These are phyloP conservation scores for Populus hybrid DNA, from an alignment of 441 rosid genomes.

Conservation along the genomic window DNA sequence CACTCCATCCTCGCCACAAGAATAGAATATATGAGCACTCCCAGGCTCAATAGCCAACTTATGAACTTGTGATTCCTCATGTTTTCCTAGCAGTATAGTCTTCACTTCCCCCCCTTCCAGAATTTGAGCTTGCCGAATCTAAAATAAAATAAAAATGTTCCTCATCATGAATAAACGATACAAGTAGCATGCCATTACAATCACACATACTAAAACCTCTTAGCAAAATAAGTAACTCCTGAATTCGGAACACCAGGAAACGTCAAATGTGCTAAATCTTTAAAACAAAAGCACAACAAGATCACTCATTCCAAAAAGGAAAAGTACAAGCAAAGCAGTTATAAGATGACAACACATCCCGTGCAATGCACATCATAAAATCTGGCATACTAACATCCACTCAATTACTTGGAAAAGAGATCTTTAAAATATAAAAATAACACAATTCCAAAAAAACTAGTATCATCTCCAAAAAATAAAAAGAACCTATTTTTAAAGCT, in stretches of 20 bases:
- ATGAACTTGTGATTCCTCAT: conserved; percentile 59
- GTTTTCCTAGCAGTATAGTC: conserved; percentile 54
- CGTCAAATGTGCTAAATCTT: not conserved
- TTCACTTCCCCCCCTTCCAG: conserved; percentile 58
- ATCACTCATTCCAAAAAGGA: not conserved
- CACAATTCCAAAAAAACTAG: not conserved
- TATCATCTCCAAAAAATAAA: no score
- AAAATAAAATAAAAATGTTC: not conserved
- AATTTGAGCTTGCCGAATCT: conserved; percentile 79
- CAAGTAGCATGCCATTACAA: not conserved
- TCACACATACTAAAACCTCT: not conserved
- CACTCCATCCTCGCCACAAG: conserved; percentile 91
- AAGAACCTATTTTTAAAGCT: no score
- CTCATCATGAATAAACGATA: not conserved
- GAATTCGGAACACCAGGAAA: not conserved
- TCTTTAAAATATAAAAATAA: not conserved
- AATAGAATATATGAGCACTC: conserved; percentile 75
- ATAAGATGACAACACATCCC: not conserved
- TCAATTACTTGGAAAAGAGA: not conserved
- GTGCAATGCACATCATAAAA: not conserved
- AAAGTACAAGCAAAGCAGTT: not conserved
- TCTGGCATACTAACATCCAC: not conserved
- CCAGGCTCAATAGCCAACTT: conserved; percentile 90
- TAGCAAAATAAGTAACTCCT: not conserved
- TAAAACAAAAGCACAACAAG: not conserved